These are phyloP conservation scores for Adansonia madagascariensis DNA, from an alignment of 441 rosid genomes.

Conservation along the genomic window DNA sequence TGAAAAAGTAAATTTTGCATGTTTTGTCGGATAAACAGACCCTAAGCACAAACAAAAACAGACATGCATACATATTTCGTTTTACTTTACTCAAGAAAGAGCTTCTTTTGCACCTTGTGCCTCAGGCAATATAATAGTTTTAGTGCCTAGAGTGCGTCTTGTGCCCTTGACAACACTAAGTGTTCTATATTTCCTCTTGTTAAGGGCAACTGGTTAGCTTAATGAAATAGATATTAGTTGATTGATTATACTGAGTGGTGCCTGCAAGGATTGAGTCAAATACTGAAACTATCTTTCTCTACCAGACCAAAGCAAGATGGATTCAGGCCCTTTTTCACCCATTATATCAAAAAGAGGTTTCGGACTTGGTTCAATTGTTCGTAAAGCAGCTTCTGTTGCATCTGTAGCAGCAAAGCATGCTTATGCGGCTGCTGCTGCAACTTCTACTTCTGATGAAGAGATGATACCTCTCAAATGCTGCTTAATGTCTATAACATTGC, in stretches of 20 bases:
- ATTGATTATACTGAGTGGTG: conserved; percentile 18
- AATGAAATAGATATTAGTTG: conserved; percentile 2
- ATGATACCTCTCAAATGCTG: conserved; percentile 93
- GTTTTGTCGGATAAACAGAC: no score
- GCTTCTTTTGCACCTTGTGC: no score
- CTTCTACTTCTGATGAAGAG: conserved; percentile 65
- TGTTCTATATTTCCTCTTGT: conserved; percentile 11
- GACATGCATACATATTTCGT: no score
- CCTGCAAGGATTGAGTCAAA: conserved; percentile 14
- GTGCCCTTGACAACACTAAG: neutral
- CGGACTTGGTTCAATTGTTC: conserved; percentile 80
- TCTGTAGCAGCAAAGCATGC: conserved; percentile 96
- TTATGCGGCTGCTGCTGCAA: conserved; percentile 78
- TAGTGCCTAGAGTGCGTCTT: no score
- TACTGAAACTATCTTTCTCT: conserved; percentile 33
- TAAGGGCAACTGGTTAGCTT: conserved; percentile 9
- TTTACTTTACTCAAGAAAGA: no score
- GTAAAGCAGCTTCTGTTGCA: conserved; percentile 91
- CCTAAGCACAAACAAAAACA: no score
- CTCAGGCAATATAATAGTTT: no score
- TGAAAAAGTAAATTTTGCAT: no score
- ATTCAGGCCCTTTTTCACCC: conserved; percentile 79
- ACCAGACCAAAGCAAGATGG: conserved; percentile 93
- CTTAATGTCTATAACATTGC: conserved; percentile 88
- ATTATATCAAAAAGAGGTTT: conserved; percentile 74